Evolutionary conservation across 2,329 filamentous ascomycete genomes (phyloP).

Genomic region (Fusarium sp.): DNA sequence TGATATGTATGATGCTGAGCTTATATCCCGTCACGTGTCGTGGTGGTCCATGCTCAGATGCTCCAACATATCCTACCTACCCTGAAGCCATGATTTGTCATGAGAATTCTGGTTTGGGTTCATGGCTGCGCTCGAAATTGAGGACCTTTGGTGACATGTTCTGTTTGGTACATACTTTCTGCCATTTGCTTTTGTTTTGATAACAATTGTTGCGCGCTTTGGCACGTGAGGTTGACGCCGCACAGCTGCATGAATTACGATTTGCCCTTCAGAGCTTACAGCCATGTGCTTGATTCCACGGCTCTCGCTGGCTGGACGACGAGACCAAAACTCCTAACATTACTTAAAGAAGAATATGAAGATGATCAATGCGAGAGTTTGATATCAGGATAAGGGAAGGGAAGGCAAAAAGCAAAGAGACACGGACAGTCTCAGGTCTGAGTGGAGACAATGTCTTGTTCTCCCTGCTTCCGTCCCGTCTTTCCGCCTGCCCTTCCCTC

Average conservation of each 20-base stretch:
- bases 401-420: background rate
- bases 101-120: background rate
- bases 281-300: conserved; percentile 10
- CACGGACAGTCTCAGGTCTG: background rate
- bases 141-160: background rate
- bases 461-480: conserved; percentile 20
- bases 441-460: conserved; percentile 13
- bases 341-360: background rate
- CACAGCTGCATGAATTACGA: conserved; percentile 1
- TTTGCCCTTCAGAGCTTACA: background rate
- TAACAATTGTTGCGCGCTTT: background rate
- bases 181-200: background rate
- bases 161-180: background rate
- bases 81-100: background rate
- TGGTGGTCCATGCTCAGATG: fast-evolving
- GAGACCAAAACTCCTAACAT: background rate
- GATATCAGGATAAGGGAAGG: background rate
- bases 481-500: background rate
- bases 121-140: background rate
- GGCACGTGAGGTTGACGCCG: background rate
- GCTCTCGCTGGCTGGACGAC: conserved; percentile 25
- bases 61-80: fast-evolving
- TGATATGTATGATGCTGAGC: conserved; percentile 21
- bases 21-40: background rate
- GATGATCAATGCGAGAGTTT: background rate